Base-by-base conservation (phyloP, 306 rosid species). In the Cicer cuneatum region DNA sequence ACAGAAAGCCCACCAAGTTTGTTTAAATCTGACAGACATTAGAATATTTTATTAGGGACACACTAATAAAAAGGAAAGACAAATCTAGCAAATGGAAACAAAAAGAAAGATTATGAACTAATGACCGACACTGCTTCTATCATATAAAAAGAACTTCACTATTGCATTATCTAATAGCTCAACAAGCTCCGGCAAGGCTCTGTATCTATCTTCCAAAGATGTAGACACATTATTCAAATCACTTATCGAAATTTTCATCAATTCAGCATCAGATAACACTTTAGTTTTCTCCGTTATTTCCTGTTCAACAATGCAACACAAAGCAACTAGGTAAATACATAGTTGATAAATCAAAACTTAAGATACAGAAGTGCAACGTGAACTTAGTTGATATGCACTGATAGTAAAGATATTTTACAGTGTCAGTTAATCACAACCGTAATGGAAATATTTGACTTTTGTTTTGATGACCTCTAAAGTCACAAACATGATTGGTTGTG, bases 101-200 rank as follows among this genome's bases (percentile, higher is more conserved):
- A 47, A 75, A 46, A 19, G 3, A 35, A 48, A 69, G n/a, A n/a
- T n/a, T n/a, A n/a, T n/a, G n/a, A n/a, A n/a, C n/a, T n/a, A n/a
- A n/a, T n/a, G n/a, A n/a, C n/a, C n/a, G n/a, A n/a, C n/a, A n/a
- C n/a, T n/a, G 24, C 19, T 47, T 51, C 15, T 48, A 57, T 7
- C 7, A 52, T 42, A 72, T 37, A 58, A 7, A 33, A 48, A 71
- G 1, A 58, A 21, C 18, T 43, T 42, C 10, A 8, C 70, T 8
- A 16, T 53, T 46, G 33, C 15, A 71, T 93, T 90, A 76, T 89
- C 90, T 58, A 89, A 82, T 6, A 94, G 81, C 84, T 93, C 98
- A 61, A 93, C 98, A 47, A 93, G 95, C 85, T 93, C 96, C 74
- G 87, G 82, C 2, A 93, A 74, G 16, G 96, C 98, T 7, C 89